phyloP scores from a whole-genome alignment of 306 rosid species.

The Cicer bijugum region DNA sequence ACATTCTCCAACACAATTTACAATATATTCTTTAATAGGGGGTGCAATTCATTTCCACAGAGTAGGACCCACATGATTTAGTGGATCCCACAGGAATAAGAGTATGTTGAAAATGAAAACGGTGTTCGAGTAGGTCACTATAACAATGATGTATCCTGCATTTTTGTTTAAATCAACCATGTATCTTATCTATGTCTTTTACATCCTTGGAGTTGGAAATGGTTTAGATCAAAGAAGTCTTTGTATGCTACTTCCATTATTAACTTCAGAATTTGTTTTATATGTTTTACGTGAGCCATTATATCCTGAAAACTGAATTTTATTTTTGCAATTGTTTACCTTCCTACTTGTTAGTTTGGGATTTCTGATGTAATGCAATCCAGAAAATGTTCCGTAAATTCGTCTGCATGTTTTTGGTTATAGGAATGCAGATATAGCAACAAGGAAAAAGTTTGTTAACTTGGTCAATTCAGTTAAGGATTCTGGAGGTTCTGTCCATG shows the following conservation, averaged over 20 bases:
- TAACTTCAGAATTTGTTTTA: conserved; percentile 16
- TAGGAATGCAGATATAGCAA: conserved; percentile 74
- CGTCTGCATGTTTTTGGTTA: conserved; percentile 39
- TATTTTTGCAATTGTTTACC: conserved; percentile 29
- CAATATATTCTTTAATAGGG: background rate
- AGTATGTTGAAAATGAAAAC: conserved; percentile 11
- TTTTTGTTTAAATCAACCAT: conserved; percentile 30
- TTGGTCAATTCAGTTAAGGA: conserved; percentile 83
- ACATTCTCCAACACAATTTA: background rate
- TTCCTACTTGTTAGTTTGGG: conserved; percentile 35
- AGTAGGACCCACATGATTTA: background rate
- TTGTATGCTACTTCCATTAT: conserved; percentile 4
- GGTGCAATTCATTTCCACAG: background rate
- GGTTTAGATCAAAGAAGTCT: conserved; percentile 19
- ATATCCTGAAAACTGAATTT: conserved; percentile 21
- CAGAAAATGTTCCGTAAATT: conserved; percentile 12
- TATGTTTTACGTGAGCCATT: conserved; percentile 8
- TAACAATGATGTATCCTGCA: conserved; percentile 17
- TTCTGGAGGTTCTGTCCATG: conserved; percentile 87
- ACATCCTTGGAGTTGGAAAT: conserved; percentile 29
- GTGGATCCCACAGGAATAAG: conserved; percentile 2
- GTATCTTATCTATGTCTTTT: background rate
- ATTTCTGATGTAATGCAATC: conserved; percentile 35
- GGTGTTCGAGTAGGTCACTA: background rate
- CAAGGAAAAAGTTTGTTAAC: conserved; percentile 71